Percentiles rank a stretch among this genome's conserved stretches.
Conservation (phyloP, 208 protist genomes). For the Acanthamoeba triangularis region DNA sequence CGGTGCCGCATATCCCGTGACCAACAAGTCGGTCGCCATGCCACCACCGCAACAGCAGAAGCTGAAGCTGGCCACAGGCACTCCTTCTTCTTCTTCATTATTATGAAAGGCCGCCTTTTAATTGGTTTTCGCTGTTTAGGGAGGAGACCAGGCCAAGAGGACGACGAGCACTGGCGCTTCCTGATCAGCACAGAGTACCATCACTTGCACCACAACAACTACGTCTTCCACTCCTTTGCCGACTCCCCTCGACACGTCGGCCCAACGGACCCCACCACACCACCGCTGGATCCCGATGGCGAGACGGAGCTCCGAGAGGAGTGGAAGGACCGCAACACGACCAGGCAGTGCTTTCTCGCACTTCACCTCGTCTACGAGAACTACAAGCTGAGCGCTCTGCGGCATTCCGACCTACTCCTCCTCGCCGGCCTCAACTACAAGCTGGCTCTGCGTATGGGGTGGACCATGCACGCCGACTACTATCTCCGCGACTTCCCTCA, state of each 20-base stretch:
- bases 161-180: conserved; percentile 23
- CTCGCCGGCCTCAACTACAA: not conserved
- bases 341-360: not conserved
- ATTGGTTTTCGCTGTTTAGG: not conserved
- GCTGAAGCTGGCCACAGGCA: not conserved
- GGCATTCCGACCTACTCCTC: not conserved
- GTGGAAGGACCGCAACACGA: not conserved
- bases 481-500: conserved; percentile 58
- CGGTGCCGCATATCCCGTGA: not conserved
- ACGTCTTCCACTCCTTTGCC: not conserved
- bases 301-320: not conserved
- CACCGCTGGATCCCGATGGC: not conserved
- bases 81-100: not conserved
- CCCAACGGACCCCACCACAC: not conserved
- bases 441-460: conserved; percentile 3
- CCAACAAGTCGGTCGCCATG: not conserved
- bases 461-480: not conserved
- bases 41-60: not conserved
- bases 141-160: not conserved
- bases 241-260: not conserved
- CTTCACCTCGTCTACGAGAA: conserved; percentile 66
- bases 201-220: not conserved
- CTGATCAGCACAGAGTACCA: conserved; percentile 9
- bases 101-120: not conserved
- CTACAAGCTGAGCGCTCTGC: conserved; percentile 38